Evolutionary conservation across 1,284 basidiomycete species (phyloP).

Genomic region (Apiotrichum mycotoxinovorans): DNA sequence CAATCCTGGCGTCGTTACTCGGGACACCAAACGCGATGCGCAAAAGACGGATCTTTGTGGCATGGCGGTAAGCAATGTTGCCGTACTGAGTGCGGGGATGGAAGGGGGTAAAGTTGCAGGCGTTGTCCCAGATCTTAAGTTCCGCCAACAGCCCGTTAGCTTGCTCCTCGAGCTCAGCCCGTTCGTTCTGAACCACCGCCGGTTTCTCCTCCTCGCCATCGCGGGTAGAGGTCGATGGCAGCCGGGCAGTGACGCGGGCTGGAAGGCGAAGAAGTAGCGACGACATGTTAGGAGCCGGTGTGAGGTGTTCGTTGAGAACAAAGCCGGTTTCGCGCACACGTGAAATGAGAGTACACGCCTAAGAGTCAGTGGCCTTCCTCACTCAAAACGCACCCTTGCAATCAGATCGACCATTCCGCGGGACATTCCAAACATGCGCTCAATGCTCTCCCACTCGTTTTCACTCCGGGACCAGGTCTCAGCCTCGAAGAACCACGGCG

Average conservation of each 20-base stretch:
- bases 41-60: constrained; percentile 38
- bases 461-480: constrained; percentile 37
- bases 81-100: constrained; percentile 44
- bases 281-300: constrained; percentile 13
- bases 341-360: constrained; percentile 35
- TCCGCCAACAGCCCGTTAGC: constrained; percentile 39
- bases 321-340: constrained; percentile 21
- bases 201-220: constrained; percentile 1
- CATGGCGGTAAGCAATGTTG: constrained; percentile 43
- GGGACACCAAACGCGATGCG: constrained; percentile 38
- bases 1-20: constrained; percentile 36
- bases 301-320: constrained; percentile 19
- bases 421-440: constrained; percentile 46
- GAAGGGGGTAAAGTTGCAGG: constrained; percentile 39
- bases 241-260: constrained; percentile 16
- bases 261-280: constrained; percentile 19
- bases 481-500: constrained; percentile 46
- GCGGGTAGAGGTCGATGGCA: constrained; percentile 5
- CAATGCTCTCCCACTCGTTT: constrained; percentile 44
- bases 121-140: constrained; percentile 41
- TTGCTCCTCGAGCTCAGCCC: constrained; percentile 24
- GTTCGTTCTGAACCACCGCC: constrained; percentile 10
- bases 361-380: background rate
- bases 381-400: constrained; percentile 30
- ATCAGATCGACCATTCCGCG: constrained; percentile 45